Evolutionary conservation across 1,284 basidiomycete species (phyloP), one percentile per base, ranked within the genome.

Genomic region (Ganoderma boninense): DNA sequence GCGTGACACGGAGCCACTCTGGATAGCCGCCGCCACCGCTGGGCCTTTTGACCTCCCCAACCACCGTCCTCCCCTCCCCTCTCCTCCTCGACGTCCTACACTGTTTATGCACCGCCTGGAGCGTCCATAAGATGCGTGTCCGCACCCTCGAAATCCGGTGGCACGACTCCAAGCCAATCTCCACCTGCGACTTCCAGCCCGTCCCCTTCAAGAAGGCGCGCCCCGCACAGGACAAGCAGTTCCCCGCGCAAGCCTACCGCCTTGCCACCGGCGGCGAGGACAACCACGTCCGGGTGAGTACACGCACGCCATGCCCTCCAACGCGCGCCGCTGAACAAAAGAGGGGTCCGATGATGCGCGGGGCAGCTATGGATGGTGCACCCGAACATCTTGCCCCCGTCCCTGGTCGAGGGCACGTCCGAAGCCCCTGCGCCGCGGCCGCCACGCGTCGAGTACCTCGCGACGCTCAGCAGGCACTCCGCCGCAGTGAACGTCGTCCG

Each of bases 241-340:
- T 83, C 75, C 86, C 88, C 23, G 83, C 84, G 11, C 91, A 93
- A 80, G 87, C 91, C 64, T 99, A 98, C 86, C 89, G 95, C 73
- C 85, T 99, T 11, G 97, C 97, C 0, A 99, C 98, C 0, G 97
- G 93, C 13, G 97, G 97, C 61, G 97, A 97, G 78, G 97, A 99
- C 81, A 98, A 97, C 80, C 95, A 97, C 85, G 96, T 99, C 77
- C 86, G 97, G 80, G 97, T 98, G 78, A 82, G 95, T 89, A 29
- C 35, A 43, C 26, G 20, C 40, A 62, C 14, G 20, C 63, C 32
- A 1, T 10, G 29, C 29, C 29, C 29, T 16, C 10, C 18, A 11
- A 6, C 44, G 44, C 62, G 62, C 46, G 42, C 59, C 44, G 44
- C 20, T 43, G 23, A 42, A 43, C 4, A n/a, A 26, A n/a, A 26